Evolutionary conservation across 2,329 filamentous ascomycete species (phyloP).

Genomic region (Colletotrichum sp.): DNA sequence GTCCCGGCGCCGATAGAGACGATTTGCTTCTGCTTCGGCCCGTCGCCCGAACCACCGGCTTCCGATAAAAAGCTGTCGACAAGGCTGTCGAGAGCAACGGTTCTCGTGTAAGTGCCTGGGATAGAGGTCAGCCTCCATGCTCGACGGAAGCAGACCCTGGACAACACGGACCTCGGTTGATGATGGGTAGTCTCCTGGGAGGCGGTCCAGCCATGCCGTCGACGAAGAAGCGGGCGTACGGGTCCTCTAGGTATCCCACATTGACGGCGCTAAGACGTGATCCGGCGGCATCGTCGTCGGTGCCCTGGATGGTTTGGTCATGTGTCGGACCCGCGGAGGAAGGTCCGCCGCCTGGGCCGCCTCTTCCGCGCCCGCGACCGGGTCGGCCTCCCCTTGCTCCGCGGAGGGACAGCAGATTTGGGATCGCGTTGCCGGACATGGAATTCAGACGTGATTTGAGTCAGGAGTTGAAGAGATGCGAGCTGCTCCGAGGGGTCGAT

Average conservation of each 20-base stretch:
- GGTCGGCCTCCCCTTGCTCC: constrained; percentile 47
- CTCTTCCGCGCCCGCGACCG: constrained; percentile 38
- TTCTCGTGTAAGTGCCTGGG: constrained; percentile 90
- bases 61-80: constrained; percentile 72
- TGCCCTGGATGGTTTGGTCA: constrained; percentile 83
- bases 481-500: not conserved
- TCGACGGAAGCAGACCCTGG: constrained; percentile 20
- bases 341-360: constrained; percentile 27
- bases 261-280: constrained; percentile 89
- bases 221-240: constrained; percentile 76
- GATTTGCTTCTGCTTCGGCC: constrained; percentile 67
- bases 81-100: constrained; percentile 80
- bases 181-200: constrained; percentile 80
- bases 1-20: constrained; percentile 93
- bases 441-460: not conserved
- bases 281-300: constrained; percentile 89
- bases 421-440: constrained; percentile 79
- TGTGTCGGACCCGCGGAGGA: constrained; percentile 46
- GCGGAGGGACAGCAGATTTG: constrained; percentile 72
- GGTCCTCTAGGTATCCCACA: constrained; percentile 83
- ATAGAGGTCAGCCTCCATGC: constrained; percentile 20
- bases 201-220: constrained; percentile 48
- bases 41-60: constrained; percentile 28
- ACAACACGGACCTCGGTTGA: constrained; percentile 78
- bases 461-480: not conserved